Evolutionary conservation across 2,329 filamentous ascomycete genomes (phyloP).

Genomic region (Cryphonectria carpinicola): DNA sequence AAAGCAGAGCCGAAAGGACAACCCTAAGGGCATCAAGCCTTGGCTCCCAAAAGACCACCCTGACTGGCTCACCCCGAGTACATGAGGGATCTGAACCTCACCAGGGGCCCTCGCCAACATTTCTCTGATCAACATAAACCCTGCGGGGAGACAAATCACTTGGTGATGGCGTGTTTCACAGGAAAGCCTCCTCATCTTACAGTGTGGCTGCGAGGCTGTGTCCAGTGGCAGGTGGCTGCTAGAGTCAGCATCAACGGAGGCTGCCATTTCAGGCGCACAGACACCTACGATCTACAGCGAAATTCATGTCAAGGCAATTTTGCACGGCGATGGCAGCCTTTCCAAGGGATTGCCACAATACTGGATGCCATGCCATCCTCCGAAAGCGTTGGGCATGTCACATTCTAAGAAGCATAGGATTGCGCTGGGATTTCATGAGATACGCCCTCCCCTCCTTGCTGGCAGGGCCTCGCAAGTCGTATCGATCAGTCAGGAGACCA

Average conservation of each 20-base stretch:
- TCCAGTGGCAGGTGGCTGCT: neutral
- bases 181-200: neutral
- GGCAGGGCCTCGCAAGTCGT: neutral
- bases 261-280: neutral
- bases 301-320: neutral
- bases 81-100: constrained; percentile 22
- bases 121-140: neutral
- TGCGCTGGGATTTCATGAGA: neutral
- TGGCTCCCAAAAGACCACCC: constrained; percentile 65
- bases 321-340: neutral
- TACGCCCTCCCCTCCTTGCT: neutral
- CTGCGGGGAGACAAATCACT: neutral
- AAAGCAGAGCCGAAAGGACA: constrained; percentile 55
- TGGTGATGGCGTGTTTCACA: neutral
- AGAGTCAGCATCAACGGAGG: neutral
- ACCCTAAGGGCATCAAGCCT: constrained; percentile 60
- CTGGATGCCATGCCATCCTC: neutral
- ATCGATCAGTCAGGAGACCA: neutral
- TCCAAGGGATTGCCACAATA: neutral
- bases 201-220: neutral
- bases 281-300: neutral
- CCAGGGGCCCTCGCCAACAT: constrained; percentile 31
- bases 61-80: constrained; percentile 52
- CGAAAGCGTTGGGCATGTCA: neutral
- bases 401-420: neutral